Evolutionary conservation across 2,329 filamentous ascomycete species (phyloP), one percentile per base, ranked within the genome.

Genomic region (Aspergillus fumigatus): DNA sequence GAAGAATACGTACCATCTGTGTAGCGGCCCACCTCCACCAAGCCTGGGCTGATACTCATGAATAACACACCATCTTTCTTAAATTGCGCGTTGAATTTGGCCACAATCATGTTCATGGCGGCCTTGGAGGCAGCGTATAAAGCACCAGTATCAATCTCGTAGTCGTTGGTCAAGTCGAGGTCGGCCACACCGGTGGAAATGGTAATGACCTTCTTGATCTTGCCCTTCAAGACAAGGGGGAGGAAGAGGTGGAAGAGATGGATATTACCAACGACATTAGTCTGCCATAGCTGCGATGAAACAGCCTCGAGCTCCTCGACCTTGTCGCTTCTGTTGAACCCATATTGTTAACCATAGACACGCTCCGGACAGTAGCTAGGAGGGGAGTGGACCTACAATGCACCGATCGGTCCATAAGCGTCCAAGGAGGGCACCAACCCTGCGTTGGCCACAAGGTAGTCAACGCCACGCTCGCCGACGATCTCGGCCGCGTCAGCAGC

Each of bases 401-500:
- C 68, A 11, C 71, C 68, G n/a, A 82, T 67, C 1, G 66, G 53
- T 11, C 67, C 66, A 52, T 59, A 69, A 3, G 58, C 63, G 27
- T 72, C 71, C 25, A 62, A 68, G 0, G 61, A 17, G 1, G 71
- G 60, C 11, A 77, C 57, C 4, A 70, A 62, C 2, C 65, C 82
- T 1, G 73, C 82, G 52, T 84, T 85, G 52, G 76, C 77, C 27
- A 84, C 79, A 5, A 85, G 64, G 57, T 80, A 80, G 65, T 84
- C 82, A 5, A 84, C 53, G 1, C 63, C 56, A 11, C 70, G 41
- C 41, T 45, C 62, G 23, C 61, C 64, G 23, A 63, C 61, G 19
- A 66, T 65, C 8, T 59, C 49, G 6, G 52, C 40, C 8, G 62
- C 66, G 21, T 67, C 59, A 3, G 55, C 58, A 26, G 54, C 60